phyloP scores from a whole-genome alignment of 1,139 yeast genomes.

The Pichia sp. region DNA sequence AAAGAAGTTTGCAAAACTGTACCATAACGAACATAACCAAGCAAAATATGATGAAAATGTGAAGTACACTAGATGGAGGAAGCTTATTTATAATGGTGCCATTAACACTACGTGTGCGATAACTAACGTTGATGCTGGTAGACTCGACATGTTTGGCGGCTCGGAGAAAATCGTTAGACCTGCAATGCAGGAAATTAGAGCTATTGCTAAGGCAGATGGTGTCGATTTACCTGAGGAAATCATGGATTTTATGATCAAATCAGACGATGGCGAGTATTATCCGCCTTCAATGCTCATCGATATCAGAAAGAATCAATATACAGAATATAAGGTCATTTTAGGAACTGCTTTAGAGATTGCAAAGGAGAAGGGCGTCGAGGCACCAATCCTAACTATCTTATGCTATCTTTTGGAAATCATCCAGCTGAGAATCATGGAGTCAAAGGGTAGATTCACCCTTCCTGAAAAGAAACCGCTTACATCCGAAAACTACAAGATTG shows the following conservation, averaged over 20 bases:
- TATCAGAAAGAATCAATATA: constrained; percentile 57
- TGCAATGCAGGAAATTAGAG: constrained; percentile 58
- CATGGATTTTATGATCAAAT: constrained; percentile 17
- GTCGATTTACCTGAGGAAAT: constrained; percentile 28
- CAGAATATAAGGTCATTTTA: constrained; percentile 64
- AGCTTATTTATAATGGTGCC: constrained; percentile 62
- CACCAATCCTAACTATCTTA: constrained; percentile 53
- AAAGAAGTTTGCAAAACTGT: constrained; percentile 41
- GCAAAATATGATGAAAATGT: constrained; percentile 42
- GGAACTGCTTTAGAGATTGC: constrained; percentile 68
- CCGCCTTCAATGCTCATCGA: constrained; percentile 41
- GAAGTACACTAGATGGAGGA: constrained; percentile 60
- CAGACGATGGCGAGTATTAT: constrained; percentile 18
- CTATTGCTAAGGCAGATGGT: constrained; percentile 60
- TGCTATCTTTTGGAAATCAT: constrained; percentile 51
- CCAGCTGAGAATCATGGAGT: constrained; percentile 55
- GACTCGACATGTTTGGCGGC: constrained; percentile 50
- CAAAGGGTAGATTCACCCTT: constrained; percentile 36
- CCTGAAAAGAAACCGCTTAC: constrained; percentile 35
- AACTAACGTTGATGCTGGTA: constrained; percentile 53
- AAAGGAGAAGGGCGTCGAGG: constrained; percentile 40
- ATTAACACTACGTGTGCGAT: constrained; percentile 57
- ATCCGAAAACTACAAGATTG: constrained; percentile 17
- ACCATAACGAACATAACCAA: constrained; percentile 38
- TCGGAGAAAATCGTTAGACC: constrained; percentile 45